Conservation (phyloP, 176 grass and related monocot genomes). For the Juncus inflexus region DNA sequence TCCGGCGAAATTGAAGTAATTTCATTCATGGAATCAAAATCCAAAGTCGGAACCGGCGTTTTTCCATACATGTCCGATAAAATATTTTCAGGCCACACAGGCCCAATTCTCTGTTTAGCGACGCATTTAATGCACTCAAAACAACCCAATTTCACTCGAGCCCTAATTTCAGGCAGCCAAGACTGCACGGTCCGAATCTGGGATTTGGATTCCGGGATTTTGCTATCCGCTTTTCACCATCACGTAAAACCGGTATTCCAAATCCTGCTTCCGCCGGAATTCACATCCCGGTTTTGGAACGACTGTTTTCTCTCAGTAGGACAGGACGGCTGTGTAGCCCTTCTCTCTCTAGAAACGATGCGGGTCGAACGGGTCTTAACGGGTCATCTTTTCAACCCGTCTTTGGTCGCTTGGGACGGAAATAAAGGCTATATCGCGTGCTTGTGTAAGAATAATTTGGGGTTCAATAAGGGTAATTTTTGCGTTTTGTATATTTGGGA, state of each 20-base stretch:
- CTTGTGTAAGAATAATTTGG: constrained; percentile 66
- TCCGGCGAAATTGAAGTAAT: constrained; percentile 91
- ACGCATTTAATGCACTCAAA: constrained; percentile 57
- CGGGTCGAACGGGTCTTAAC: constrained; percentile 90
- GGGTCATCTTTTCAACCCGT: constrained; percentile 68
- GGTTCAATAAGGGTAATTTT: constrained; percentile 33
- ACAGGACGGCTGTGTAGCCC: constrained; percentile 80
- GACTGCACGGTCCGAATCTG: constrained; percentile 71
- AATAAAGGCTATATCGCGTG: constrained; percentile 92
- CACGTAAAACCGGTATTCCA: constrained; percentile 73
- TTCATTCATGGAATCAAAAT: constrained; percentile 59
- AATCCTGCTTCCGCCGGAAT: constrained; percentile 71
- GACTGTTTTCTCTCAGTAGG: constrained; percentile 90
- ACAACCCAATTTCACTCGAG: constrained; percentile 41
- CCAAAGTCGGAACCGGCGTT: constrained; percentile 43
- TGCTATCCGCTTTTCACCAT: constrained; percentile 77
- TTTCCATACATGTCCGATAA: constrained; percentile 74
- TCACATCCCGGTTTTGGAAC: constrained; percentile 65
- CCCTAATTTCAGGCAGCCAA: constrained; percentile 71
- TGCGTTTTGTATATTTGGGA: constrained; percentile 86
- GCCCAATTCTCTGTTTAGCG: constrained; percentile 86
- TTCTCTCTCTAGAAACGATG: constrained; percentile 81
- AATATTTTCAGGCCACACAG: constrained; percentile 73
- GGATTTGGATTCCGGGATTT: constrained; percentile 65
- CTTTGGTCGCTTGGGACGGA: constrained; percentile 89